Evolutionary conservation across 768 basidiomycete genomes (phyloP).

Genomic region (Mycena kentingensis): DNA sequence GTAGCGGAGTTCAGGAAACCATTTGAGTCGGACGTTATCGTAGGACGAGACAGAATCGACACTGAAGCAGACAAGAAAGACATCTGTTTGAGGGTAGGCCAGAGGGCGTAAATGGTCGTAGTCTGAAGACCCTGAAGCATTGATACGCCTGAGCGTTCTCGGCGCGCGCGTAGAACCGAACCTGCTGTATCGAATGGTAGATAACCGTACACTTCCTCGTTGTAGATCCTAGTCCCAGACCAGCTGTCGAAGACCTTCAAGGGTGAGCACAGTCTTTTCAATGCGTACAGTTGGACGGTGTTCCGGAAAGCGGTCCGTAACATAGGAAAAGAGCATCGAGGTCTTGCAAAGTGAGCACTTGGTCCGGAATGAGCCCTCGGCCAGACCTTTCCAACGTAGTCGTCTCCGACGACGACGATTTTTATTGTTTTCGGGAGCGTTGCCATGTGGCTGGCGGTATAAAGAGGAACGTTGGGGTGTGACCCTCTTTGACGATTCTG

Average conservation of each 20-base stretch:
- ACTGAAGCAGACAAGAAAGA: constrained; percentile 98
- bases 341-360: constrained; percentile 56
- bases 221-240: constrained; percentile 99
- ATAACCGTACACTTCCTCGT: constrained; percentile 96
- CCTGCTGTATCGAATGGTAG: constrained; percentile 98
- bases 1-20: constrained; percentile 99
- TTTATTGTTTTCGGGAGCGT: not conserved
- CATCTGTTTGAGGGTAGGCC: constrained; percentile 99
- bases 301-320: constrained; percentile 96
- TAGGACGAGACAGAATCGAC: constrained; percentile 96
- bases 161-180: constrained; percentile 41
- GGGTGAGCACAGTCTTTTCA: constrained; percentile 15
- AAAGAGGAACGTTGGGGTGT: not conserved
- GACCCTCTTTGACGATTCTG: not conserved
- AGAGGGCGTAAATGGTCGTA: constrained; percentile 97
- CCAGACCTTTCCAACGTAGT: constrained; percentile 95
- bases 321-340: constrained; percentile 93
- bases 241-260: constrained; percentile 90
- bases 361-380: constrained; percentile 11
- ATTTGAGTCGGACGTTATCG: constrained; percentile 99
- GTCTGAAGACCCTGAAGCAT: constrained; percentile 85
- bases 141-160: constrained; percentile 9
- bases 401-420: constrained; percentile 79
- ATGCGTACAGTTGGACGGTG: constrained; percentile 93
- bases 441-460: not conserved